Conservation (phyloP, 371 early-diverging fungal genomes). For the Syncephalastrum monosporum region DNA sequence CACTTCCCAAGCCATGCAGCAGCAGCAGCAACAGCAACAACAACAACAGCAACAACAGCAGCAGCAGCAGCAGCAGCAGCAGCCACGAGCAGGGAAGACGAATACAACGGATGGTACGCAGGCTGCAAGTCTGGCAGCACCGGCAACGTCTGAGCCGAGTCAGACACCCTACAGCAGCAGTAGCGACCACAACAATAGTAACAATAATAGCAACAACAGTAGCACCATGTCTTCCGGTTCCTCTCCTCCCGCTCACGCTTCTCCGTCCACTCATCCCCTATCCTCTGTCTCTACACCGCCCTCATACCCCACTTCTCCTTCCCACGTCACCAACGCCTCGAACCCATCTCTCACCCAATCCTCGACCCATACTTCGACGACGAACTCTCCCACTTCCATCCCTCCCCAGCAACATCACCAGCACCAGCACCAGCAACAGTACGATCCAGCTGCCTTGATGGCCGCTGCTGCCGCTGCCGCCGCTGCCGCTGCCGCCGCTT, state of each 20-base stretch:
- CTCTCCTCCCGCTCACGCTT: not conserved
- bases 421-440: constrained; percentile 11
- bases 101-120: constrained; percentile 13
- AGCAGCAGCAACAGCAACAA: constrained; percentile 31
- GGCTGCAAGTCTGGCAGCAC: constrained; percentile 17
- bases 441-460: constrained; percentile 17
- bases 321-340: not conserved
- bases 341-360: not conserved
- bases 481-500: constrained; percentile 15
- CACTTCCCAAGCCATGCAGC: constrained; percentile 34
- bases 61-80: constrained; percentile 24
- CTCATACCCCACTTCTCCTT: not conserved
- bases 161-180: not conserved
- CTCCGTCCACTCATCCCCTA: not conserved
- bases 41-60: constrained; percentile 26
- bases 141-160: constrained; percentile 14
- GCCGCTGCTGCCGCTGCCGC: constrained; percentile 22
- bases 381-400: constrained; percentile 6
- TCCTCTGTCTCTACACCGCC: not conserved
- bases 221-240: constrained; percentile 4
- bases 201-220: constrained; percentile 11
- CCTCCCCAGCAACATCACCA: not conserved
- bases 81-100: constrained; percentile 1
- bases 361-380: constrained; percentile 12
- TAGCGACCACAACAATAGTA: not conserved